Base-by-base conservation (phyloP, 2,329 filamentous ascomycete species). In the Claviceps maximensis region DNA sequence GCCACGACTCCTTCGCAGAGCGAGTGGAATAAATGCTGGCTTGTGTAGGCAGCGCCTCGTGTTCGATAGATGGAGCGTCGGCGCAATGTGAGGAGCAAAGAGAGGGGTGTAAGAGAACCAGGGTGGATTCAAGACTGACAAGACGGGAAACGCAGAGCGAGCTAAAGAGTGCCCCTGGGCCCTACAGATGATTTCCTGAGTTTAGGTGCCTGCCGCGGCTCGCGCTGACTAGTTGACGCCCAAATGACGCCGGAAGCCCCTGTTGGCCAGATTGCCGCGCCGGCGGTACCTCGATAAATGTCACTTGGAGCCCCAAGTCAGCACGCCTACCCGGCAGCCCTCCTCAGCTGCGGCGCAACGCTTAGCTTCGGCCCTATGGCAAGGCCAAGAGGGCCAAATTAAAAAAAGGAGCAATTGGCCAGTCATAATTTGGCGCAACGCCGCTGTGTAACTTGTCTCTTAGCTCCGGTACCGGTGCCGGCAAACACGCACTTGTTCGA, bases 401-500 rank as follows among this genome's bases (percentile, higher is more conserved):
- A n/a, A n/a, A n/a, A n/a, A n/a, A n/a, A 29, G 41, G 13, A 27
- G 21, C 21, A 45, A 45, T 46, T 46, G 44, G 44, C 44, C 44
- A 46, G 27, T 31, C 33, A 46, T 29, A 49, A 15, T 21, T 23
- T 19, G 27, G 23, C 31, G 31, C 25, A 49, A 31, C 19, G 29
- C 25, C 52, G 52, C 44, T 40, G 47, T 47, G 41, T 29, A 9
- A 47, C 42, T 46, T 31, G 29, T 19, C 42, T n/a, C 47, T 41
- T 23, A 21, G 45, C 52, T 54, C 54, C 54, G 54, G 49, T 56
- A 54, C 52, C 54, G 53, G 49, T 36, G n/a, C n/a, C n/a, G n/a
- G n/a, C n/a, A n/a, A n/a, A n/a, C n/a, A n/a, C n/a, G n/a, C n/a
- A n/a, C n/a, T n/a, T n/a, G 2, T 36, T 13, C 13, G 33, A 15